Evolutionary conservation across 2,329 filamentous ascomycete species (phyloP), one percentile per base, ranked within the genome.

Genomic region (Plectosphaerella cucumerina): DNA sequence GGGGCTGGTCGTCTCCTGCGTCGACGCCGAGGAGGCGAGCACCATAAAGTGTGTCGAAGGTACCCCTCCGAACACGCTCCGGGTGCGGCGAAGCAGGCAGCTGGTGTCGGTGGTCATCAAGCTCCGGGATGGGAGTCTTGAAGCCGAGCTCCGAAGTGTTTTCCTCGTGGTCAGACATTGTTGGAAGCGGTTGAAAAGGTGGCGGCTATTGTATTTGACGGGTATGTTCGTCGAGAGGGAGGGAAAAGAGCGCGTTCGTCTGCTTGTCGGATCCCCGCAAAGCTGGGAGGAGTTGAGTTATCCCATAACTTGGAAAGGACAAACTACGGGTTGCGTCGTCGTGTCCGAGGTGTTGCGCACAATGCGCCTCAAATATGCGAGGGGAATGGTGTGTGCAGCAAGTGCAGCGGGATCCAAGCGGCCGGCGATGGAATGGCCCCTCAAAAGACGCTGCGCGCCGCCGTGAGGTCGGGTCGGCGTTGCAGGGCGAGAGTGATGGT

Each of bases 31-130:
- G 59, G 52, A 78, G 74, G 35, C 74, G 72, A 49, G 75, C 66
- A 45, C 78, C 79, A 54, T 85, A 82, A 5, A 89, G 74, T 49
- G 86, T 90, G 57, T 89, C 87, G 57, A 89, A 83, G 3, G 88
- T 92, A 39, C 87, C 87, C 50, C 88, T 80, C 50, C 88, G 82
- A 52, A 79, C 72, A 17, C 82, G 77, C 34, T 84, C 81, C 31
- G 73, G 69, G 43, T 82, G 81, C 53, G 83, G 85, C 21, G 84
- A 70, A 35, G 84, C 80, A 21, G 77, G 69, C 5, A 77, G 70
- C 63, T 88, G 86, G 63, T 84, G 76, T 52, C 90, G 87, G 72
- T 97, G 92, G 66, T 97, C 91, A 65, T 97, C 90, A 45, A 97
- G 80, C 65, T 92, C 86, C 55, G 86, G 86, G 54, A 91, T 82